Conservation (phyloP, 352 stramenopile genomes). For the Phytophthora boehmeriae region DNA sequence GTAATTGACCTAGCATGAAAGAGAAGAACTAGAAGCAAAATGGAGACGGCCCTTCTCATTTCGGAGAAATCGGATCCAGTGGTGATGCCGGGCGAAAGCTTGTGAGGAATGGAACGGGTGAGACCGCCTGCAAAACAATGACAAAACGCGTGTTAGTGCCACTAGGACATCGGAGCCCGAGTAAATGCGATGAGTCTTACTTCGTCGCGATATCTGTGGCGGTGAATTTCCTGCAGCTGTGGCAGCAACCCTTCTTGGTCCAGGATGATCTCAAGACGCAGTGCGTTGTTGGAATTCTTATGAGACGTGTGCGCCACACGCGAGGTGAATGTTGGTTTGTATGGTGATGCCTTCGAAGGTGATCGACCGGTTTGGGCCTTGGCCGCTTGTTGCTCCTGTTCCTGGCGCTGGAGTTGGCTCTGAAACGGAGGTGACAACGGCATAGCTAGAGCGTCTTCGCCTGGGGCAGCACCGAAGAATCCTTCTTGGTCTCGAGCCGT, state of each 20-base stretch:
- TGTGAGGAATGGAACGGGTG: conserved; percentile 39
- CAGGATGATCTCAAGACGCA: conserved; percentile 63
- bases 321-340: conserved; percentile 19
- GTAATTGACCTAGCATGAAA: conserved; percentile 17
- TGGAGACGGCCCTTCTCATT: conserved; percentile 6
- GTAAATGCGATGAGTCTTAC: conserved; percentile 18
- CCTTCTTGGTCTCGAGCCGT: conserved; percentile 66
- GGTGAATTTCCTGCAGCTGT: conserved; percentile 56
- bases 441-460: conserved; percentile 36
- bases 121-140: conserved; percentile 15
- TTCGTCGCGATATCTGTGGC: conserved; percentile 58
- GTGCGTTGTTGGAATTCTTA: conserved; percentile 63
- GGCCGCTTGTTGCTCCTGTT: conserved; percentile 16
- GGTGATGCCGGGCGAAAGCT: conserved; percentile 38
- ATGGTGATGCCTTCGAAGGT: conserved; percentile 9
- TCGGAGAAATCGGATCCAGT: conserved; percentile 35
- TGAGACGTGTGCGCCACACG: conserved; percentile 64
- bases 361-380: conserved; percentile 21
- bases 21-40: conserved; percentile 9
- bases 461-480: conserved; percentile 48
- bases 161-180: neutral
- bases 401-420: conserved; percentile 25
- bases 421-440: conserved; percentile 39
- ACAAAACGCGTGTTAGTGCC: neutral
- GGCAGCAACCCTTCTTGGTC: conserved; percentile 65